Conservation (phyloP, 2,329 filamentous ascomycete genomes). For the Diplodia mutila region DNA sequence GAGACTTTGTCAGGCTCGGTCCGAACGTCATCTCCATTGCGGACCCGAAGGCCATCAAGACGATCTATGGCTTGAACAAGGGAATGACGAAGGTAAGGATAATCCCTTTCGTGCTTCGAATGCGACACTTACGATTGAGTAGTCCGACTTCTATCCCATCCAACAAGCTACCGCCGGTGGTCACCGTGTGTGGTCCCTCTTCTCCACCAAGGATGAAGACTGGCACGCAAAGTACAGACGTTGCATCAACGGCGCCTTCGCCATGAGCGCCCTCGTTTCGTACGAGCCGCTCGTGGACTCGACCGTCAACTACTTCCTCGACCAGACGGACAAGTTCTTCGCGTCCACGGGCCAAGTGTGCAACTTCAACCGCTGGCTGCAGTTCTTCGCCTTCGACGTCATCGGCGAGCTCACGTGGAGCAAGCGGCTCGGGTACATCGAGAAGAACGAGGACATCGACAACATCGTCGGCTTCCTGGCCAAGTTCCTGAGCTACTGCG, state of each 20-base stretch:
- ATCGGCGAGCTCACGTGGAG: conserved; percentile 78
- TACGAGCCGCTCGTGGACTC: conserved; percentile 82
- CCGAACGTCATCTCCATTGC: conserved; percentile 76
- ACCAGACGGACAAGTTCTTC: conserved; percentile 50
- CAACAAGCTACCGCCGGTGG: conserved; percentile 75
- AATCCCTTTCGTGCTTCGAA: background rate
- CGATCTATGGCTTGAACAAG: conserved; percentile 82
- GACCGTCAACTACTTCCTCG: conserved; percentile 71
- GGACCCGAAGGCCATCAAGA: conserved; percentile 71
- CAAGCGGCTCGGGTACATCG: conserved; percentile 75
- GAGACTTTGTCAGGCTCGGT: conserved; percentile 73
- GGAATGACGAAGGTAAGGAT: conserved; percentile 71
- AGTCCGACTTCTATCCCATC: conserved; percentile 81
- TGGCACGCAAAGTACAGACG: conserved; percentile 77
- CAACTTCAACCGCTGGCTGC: conserved; percentile 73
- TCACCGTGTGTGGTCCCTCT: conserved; percentile 69
- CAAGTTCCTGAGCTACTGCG: conserved; percentile 70
- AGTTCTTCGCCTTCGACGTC: conserved; percentile 82
- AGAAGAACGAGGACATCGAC: conserved; percentile 74
- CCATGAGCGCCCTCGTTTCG: conserved; percentile 75
- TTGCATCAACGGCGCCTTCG: conserved; percentile 75
- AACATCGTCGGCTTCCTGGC: conserved; percentile 70
- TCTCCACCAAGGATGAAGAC: conserved; percentile 73
- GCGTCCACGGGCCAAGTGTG: conserved; percentile 52
- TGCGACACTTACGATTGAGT: background rate